Conservation (phyloP, 1,284 basidiomycete species). For the Fomitopsis schrenkii region DNA sequence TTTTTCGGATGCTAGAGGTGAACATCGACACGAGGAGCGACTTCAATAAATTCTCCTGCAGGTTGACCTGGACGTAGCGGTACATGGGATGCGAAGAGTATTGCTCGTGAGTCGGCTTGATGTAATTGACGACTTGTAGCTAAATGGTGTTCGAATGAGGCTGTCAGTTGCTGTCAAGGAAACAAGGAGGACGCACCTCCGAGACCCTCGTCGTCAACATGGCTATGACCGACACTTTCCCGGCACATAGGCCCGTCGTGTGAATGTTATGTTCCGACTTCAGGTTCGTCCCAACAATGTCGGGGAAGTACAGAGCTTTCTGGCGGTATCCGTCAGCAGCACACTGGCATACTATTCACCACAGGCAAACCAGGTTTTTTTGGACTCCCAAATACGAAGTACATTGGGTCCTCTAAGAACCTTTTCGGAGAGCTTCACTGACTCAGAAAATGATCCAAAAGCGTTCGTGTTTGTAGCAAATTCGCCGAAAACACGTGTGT, state of each 20-base stretch:
- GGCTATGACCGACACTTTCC: slow-evolving; percentile 76
- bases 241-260: slow-evolving; percentile 76
- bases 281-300: slow-evolving; percentile 75
- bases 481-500: no score
- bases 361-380: no score
- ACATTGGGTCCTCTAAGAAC: no score
- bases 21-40: slow-evolving; percentile 86
- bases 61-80: slow-evolving; percentile 84
- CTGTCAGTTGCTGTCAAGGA: not conserved
- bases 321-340: slow-evolving; percentile 25
- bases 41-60: slow-evolving; percentile 91
- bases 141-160: slow-evolving; percentile 25
- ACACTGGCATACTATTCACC: no score
- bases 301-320: slow-evolving; percentile 90
- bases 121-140: slow-evolving; percentile 82
- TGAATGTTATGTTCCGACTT: slow-evolving; percentile 55
- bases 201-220: slow-evolving; percentile 84
- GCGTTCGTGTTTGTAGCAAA: no score
- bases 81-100: slow-evolving; percentile 66
- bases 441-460: no score
- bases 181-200: slow-evolving; percentile 51
- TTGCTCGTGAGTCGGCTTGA: slow-evolving; percentile 56
- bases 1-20: slow-evolving; percentile 64
- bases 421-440: no score
- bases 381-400: no score